A percentile compares a stretch with the other conserved stretches of the same genome.
Conservation (phyloP, 371 early-diverging fungal species). For the Coemansia sp. region DNA sequence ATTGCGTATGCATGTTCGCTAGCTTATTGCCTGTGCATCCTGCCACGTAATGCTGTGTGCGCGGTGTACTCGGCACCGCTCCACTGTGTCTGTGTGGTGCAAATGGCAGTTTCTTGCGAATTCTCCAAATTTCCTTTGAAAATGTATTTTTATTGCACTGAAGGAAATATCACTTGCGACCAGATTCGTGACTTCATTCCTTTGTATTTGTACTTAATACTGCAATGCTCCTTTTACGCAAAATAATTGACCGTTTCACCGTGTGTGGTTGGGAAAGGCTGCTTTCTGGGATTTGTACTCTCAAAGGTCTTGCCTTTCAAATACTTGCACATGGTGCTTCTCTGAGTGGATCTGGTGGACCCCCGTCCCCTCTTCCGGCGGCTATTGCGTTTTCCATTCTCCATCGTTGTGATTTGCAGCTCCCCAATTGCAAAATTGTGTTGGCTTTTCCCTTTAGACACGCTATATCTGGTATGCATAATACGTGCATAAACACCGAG, state of each 20-base stretch:
- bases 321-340: neutral
- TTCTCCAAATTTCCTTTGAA: neutral
- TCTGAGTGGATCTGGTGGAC: neutral
- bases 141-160: neutral
- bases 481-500: neutral
- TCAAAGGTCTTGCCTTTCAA: neutral
- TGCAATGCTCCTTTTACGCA: neutral
- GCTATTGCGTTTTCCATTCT: neutral
- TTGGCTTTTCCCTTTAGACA: neutral
- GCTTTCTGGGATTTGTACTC: neutral
- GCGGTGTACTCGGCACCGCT: too few species aligned
- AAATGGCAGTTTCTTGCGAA: too few species aligned
- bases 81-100: too few species aligned
- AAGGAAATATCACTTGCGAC: too few species aligned
- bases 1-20: neutral
- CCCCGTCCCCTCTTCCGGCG: neutral
- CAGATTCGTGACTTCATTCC: neutral
- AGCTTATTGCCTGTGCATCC: neutral
- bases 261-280: too few species aligned
- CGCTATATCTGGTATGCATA: conserved; percentile 16
- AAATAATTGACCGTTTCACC: neutral
- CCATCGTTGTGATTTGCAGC: neutral
- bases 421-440: conserved; percentile 3
- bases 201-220: neutral
- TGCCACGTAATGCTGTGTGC: neutral